Evolutionary conservation across 2,329 filamentous ascomycete genomes (phyloP), one percentile per base, ranked within the genome.

Genomic region (Clonostachys solani): DNA sequence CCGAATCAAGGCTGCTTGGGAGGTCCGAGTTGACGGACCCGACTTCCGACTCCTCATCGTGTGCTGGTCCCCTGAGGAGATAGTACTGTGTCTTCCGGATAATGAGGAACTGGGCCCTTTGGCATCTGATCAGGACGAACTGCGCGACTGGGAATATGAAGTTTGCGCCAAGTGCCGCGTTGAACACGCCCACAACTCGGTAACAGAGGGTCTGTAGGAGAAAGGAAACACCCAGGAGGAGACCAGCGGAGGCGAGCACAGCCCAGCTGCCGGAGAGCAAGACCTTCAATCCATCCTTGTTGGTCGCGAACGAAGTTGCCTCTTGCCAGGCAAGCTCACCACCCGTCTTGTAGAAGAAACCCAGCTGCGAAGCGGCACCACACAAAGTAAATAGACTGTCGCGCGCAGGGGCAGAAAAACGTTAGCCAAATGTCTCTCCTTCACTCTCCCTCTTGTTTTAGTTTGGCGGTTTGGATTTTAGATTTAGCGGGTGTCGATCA

Each of bases 291-390:
- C 55, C 58, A 40, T 64, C 62, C 44, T 58, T 56, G 49, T 56
- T 58, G 33, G 53, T 52, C 17, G 63, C 58, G 40, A 62, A 62
- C 12, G 57, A 45, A 37, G 51, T 50, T 12, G 58, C 62, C 47
- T 65, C 62, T 33, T 52, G 54, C 62, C 62, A 65, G 43, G 64
- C 56, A 10, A 65, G 50, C 46, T 64, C 60, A 29, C 60, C 61
- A 13, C 62, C 62, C 0, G 62, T 63, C 43, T 63, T 55, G 43
- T 53, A 50, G 44, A 51, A 65, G 43, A 65, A 65, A 23, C 61
- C 60, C 12, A 63, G 50, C 43, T 65, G 60, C 6, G 61, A 62
- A 4, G 62, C 50, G 17, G 60, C 60, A 17, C 59, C 62, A 41
- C 52, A 51, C 15, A 61, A 44, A 1, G 56, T 56, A 7, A 64